These are phyloP conservation scores for Candida odintsovae DNA, from an alignment of 805 yeast genomes.

Conservation along the genomic window DNA sequence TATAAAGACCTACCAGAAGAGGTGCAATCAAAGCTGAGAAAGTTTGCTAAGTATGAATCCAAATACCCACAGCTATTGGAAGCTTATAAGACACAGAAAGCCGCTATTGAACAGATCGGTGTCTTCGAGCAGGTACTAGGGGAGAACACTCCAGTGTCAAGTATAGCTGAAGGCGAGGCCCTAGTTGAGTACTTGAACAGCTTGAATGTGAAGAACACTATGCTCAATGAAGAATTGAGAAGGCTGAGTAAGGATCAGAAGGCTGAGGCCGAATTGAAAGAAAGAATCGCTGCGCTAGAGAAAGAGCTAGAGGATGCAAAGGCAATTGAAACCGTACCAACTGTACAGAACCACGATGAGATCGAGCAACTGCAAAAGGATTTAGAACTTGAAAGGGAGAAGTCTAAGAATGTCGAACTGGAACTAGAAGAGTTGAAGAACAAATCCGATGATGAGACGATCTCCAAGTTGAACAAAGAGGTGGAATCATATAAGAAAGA, in stretches of 20 bases:
- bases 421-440: background rate
- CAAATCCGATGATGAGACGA: background rate
- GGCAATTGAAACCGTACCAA: background rate
- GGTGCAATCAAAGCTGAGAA: slow-evolving; percentile 57
- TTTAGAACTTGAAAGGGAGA: background rate
- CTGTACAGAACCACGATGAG: background rate
- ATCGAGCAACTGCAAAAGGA: background rate
- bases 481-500: slow-evolving; percentile 1
- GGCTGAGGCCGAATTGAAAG: slow-evolving; percentile 8
- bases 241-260: slow-evolving; percentile 19
- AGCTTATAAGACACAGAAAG: slow-evolving; percentile 80
- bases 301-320: slow-evolving; percentile 3
- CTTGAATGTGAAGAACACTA: slow-evolving; percentile 48
- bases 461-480: background rate
- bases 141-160: slow-evolving; percentile 77
- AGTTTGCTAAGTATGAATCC: slow-evolving; percentile 81
- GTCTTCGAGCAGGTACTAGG: slow-evolving; percentile 63
- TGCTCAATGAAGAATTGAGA: slow-evolving; percentile 64
- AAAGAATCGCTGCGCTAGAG: slow-evolving; percentile 7
- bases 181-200: slow-evolving; percentile 67
- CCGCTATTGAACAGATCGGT: slow-evolving; percentile 51
- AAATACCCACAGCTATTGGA: slow-evolving; percentile 81
- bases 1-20: slow-evolving; percentile 40
- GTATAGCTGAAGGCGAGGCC: slow-evolving; percentile 65
- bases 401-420: background rate